phyloP scores from a whole-genome alignment of 176 grass and related monocot species.

The Eragrostis nindensis region DNA sequence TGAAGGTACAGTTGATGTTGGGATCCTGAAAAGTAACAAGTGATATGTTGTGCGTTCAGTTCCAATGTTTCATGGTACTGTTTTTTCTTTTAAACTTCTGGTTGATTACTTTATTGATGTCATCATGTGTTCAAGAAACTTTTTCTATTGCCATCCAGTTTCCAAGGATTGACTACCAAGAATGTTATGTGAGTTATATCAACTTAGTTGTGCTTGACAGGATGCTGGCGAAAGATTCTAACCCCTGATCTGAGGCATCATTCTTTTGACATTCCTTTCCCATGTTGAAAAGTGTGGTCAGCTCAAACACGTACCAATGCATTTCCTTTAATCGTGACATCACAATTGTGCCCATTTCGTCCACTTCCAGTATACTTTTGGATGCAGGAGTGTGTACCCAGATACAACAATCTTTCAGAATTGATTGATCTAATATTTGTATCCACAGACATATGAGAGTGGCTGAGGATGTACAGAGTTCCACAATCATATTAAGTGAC shows the following conservation, averaged over 20 bases:
- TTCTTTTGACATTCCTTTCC: conserved; percentile 20
- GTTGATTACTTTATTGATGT: background rate
- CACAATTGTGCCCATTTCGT: conserved; percentile 17
- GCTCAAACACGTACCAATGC: conserved; percentile 1
- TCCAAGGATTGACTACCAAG: conserved; percentile 16
- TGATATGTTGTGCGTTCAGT: conserved; percentile 9
- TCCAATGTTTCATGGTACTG: conserved; percentile 4
- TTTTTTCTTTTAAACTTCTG: conserved; percentile 11
- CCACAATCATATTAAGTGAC: conserved; percentile 10
- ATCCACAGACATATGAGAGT: conserved; percentile 36
- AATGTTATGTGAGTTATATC: conserved; percentile 24
- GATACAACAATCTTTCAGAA: conserved; percentile 37
- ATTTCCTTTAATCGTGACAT: conserved; percentile 33
- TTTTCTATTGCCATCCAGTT: conserved; percentile 8
- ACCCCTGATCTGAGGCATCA: conserved; percentile 16
- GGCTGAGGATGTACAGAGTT: conserved; percentile 38
- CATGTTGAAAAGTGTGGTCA: conserved; percentile 15
- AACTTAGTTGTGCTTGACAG: conserved; percentile 13
- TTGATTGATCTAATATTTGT: conserved; percentile 49
- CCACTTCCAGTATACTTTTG: background rate
- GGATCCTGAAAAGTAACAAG: conserved; percentile 1
- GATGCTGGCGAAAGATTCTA: background rate
- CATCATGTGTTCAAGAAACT: conserved; percentile 17
- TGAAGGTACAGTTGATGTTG: background rate
- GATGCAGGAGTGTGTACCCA: conserved; percentile 13